Base-by-base conservation (phyloP, 257 asterid genomes). In the Lavandula angustifolia region DNA sequence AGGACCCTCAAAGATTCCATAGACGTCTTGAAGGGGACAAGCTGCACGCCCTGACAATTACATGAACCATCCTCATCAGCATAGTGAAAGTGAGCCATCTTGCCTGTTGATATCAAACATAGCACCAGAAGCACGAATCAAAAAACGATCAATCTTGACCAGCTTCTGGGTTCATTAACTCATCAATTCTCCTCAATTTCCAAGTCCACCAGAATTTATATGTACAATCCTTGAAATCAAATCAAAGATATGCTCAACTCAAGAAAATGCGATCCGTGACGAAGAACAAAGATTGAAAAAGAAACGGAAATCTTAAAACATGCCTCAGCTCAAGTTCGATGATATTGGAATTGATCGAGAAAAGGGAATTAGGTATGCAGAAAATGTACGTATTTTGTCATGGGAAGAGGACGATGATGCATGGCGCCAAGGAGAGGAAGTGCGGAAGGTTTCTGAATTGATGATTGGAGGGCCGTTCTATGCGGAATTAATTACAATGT, bases 21-120 rank as follows among this genome's bases (percentile, higher is more conserved):
- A 6, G 89, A 71, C 64, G 97, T 89, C 84, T 74, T 79, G 73
- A 87, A 83, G 31, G 97, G 97, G 32, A 87, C 83, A 70, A 69
- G 31, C 73, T 92, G 79, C 50, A 80, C 80, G 9, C 84, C 78
- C 59, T 85, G 94, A 6, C 95, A 82, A 31, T 85, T 87, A 48
- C 54, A 67, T 31, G 91, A 84, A 46, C 81, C 80, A 38, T 76
- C 90, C 34, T 75, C 60, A 75, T 85, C 83, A 37, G 81, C 65
- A 66, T 75, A 75, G 38, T 34, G 31, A 12, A 72, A 66, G 33
- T 80, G 73, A 70, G 95, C 80, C 96, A 89, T 87, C 3, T 61
- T 37, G 40, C 48, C 41, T 22, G n/a, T 22, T 2, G 2, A 22
- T 22, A 22, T 22, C 27, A 22, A 22, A 2, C 22, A 57, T 42